phyloP scores from a whole-genome alignment of 306 rosid genomes.

The Sophora flavescens region DNA sequence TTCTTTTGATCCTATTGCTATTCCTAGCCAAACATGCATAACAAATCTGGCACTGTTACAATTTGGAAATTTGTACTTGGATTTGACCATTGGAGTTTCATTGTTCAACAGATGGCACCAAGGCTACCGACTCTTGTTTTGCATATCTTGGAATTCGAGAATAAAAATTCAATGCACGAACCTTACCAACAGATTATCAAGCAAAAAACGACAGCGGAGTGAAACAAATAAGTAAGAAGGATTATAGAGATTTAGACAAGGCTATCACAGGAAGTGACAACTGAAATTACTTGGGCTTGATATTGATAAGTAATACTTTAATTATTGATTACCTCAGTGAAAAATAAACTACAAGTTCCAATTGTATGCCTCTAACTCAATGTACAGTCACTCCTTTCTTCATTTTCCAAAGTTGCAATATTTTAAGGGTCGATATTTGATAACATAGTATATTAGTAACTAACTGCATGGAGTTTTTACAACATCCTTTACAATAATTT shows the following conservation, averaged over 20 bases:
- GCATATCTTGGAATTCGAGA: not conserved
- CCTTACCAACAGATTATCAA: conserved; percentile 36
- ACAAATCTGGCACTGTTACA: not conserved
- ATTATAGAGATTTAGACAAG: conserved; percentile 34
- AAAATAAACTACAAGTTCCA: conserved; percentile 40
- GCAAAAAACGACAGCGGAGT: conserved; percentile 35
- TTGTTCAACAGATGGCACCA: too few relatives aligned
- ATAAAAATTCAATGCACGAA: conserved; percentile 34
- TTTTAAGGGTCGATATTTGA: conserved; percentile 30
- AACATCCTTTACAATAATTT: not conserved
- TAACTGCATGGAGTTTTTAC: conserved; percentile 25
- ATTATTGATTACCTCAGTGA: not conserved
- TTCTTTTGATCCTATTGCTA: not conserved
- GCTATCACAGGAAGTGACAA: conserved; percentile 38
- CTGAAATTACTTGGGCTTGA: conserved; percentile 21
- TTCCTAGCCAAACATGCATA: conserved; percentile 17
- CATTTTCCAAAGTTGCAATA: conserved; percentile 25
- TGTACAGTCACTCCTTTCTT: conserved; percentile 25
- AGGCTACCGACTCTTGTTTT: conserved; percentile 3
- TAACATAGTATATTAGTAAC: not conserved
- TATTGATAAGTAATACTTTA: conserved; percentile 26
- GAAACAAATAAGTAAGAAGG: conserved; percentile 40
- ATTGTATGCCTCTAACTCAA: conserved; percentile 32
- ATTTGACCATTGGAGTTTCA: not conserved
- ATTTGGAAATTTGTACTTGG: conserved; percentile 34